A percentile compares a stretch with the other conserved stretches of the same genome.
phyloP scores from a whole-genome alignment of 2,329 filamentous ascomycete species.

The Myriosclerotinia curreyana region DNA sequence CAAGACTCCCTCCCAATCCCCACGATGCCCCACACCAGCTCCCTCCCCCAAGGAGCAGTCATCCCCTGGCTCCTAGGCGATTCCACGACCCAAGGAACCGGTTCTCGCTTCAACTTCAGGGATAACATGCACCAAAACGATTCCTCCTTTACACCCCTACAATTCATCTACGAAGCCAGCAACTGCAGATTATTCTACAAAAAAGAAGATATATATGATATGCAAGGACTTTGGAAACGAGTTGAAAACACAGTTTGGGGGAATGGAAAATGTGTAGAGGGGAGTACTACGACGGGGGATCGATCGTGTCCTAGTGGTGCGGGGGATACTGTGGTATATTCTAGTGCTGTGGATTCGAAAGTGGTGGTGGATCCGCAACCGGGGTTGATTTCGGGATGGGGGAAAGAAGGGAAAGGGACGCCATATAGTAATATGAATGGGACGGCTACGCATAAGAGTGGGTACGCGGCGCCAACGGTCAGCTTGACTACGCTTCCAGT shows the following conservation, averaged over 20 bases:
- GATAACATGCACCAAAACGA: conserved; percentile 40
- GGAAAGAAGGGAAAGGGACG: too few species aligned
- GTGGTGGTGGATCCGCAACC: background rate
- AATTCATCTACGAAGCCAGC: conserved; percentile 59
- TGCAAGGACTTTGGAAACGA: conserved; percentile 50
- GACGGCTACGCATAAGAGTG: background rate
- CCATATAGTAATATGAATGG: background rate
- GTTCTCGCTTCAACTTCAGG: conserved; percentile 43
- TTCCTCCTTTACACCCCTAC: conserved; percentile 45
- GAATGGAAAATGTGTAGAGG: conserved; percentile 39
- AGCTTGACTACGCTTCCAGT: background rate
- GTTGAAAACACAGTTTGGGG: conserved; percentile 44
- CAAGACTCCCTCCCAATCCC: background rate
- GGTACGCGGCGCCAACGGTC: background rate
- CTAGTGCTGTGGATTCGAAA: background rate
- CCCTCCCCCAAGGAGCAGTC: background rate
- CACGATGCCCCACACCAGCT: background rate
- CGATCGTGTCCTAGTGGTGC: background rate
- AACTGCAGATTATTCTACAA: conserved; percentile 61
- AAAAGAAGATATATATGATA: conserved; percentile 49
- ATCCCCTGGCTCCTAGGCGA: background rate
- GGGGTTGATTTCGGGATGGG: background rate
- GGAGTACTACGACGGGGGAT: conserved; percentile 21
- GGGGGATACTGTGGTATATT: background rate
- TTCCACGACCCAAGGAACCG: conserved; percentile 25